Evolutionary conservation across 192 early-diverging fungal genomes (phyloP).

Genomic region (Coemansia sp.): DNA sequence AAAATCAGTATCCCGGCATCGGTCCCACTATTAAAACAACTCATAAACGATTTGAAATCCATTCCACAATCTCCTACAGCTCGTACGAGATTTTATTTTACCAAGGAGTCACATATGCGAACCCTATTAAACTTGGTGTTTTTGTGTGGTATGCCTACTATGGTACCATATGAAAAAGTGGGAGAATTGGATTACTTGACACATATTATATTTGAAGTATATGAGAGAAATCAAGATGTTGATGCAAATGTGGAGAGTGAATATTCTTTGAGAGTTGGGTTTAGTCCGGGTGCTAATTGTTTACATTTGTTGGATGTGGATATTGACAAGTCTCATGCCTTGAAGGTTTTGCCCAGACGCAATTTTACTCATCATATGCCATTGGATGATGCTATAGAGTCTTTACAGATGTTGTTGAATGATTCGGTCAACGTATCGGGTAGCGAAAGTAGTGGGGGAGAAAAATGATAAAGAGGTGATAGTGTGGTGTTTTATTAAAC

Average conservation of each 20-base stretch:
- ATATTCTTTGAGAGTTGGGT: conserved; percentile 84
- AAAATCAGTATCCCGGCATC: conserved; percentile 82
- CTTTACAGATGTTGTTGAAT: conserved; percentile 55
- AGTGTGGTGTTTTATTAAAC: not conserved
- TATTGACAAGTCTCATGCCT: conserved; percentile 74
- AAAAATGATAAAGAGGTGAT: no score
- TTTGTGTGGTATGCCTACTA: conserved; percentile 76
- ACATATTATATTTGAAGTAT: conserved; percentile 96
- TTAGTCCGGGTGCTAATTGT: conserved; percentile 88
- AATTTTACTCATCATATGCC: conserved; percentile 85
- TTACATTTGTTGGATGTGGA: conserved; percentile 86
- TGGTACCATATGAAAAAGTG: conserved; percentile 58
- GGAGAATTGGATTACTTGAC: conserved; percentile 95
- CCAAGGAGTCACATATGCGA: conserved; percentile 93
- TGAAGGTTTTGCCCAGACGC: conserved; percentile 80
- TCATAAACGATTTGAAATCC: conserved; percentile 67
- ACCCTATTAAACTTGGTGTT: conserved; percentile 89
- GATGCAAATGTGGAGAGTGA: conserved; percentile 56
- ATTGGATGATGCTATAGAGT: conserved; percentile 64
- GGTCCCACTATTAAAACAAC: conserved; percentile 70
- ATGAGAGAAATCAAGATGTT: conserved; percentile 69
- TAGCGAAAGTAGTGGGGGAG: no score
- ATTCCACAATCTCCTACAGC: conserved; percentile 4
- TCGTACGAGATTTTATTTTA: conserved; percentile 86
- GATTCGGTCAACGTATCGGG: no score